Base-by-base conservation (phyloP, 2,329 filamentous ascomycete genomes). In the Alternaria sp. region DNA sequence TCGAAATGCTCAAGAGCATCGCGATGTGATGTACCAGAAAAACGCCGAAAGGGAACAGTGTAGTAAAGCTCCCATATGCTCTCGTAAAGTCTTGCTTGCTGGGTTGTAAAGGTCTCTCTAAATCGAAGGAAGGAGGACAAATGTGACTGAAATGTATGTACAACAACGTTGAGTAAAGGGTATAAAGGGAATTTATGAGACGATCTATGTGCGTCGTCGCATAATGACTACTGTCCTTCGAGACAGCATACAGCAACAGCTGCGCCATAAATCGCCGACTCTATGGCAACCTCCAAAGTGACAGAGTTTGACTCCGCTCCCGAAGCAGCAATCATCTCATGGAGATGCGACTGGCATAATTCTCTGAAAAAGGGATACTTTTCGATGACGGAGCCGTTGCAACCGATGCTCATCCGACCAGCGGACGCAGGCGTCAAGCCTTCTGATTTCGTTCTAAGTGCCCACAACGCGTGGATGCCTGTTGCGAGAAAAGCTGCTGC, bases 381-480 rank as follows among this genome's bases (percentile, higher is more conserved):
- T 78, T 94, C 91, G 53, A 94, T 89, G 51, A 94, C 90, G 28
- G 89, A 91, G 45, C 92, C 92, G 72, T 92, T 93, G 78, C 90
- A 94, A 4, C 90, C 90, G n/a, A 94, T 81, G 41, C 81, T 81
- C 54, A 82, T 75, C 60, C 74, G 76, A 22, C 74, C 79, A 8
- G 74, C 75, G 18, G 71, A 66, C 41, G 73, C 62, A 20, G 78
- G 74, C 6, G 73, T 68, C 12, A 81, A 55, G 12, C 77, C 81
- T 65, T 88, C 85, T 9, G 80, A 79, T 16, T 82, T 79, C 40
- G 83, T 85, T 57, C 85, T 82, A 14, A 89, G 75, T 12, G 78
- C 80, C 85, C 87, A 89, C 38, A 90, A 81, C 30, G 87, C 86
- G 71, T 90, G 87, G 28, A 90, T 85, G 3, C 86, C 86, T 1